phyloP scores from a whole-genome alignment of 2,329 filamentous ascomycete species.

The Monosporascus ibericus region DNA sequence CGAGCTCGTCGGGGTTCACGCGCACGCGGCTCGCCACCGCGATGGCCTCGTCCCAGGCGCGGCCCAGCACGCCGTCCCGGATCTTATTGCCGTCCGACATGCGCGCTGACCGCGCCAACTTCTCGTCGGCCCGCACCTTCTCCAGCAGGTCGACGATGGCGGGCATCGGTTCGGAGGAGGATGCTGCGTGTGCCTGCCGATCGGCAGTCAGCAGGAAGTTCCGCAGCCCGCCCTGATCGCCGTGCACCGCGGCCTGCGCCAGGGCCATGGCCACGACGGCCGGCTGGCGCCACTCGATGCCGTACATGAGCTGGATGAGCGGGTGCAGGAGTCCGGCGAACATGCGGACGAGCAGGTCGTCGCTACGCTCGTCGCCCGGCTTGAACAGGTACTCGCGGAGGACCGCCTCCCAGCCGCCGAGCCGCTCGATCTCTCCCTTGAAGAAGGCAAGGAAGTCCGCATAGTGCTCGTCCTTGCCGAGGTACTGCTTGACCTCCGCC shows the following conservation, averaged over 20 bases:
- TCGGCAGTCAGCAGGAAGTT: slow-evolving; percentile 50
- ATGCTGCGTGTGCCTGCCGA: slow-evolving; percentile 22
- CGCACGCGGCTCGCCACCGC: slow-evolving; percentile 52
- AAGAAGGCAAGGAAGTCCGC: slow-evolving; percentile 73
- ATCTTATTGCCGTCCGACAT: slow-evolving; percentile 56
- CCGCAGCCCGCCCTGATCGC: slow-evolving; percentile 47
- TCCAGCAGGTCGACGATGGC: slow-evolving; percentile 56
- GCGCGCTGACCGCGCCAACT: slow-evolving; percentile 47
- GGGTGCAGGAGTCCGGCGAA: slow-evolving; percentile 71
- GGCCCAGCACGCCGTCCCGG: slow-evolving; percentile 59
- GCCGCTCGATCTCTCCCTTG: slow-evolving; percentile 60
- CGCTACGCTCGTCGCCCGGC: slow-evolving; percentile 50
- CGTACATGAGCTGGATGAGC: slow-evolving; percentile 79
- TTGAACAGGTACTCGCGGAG: slow-evolving; percentile 65
- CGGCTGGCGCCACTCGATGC: slow-evolving; percentile 75
- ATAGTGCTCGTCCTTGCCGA: slow-evolving; percentile 61
- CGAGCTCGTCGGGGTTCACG: slow-evolving; percentile 50
- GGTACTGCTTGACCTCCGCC: slow-evolving; percentile 46
- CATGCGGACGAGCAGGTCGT: slow-evolving; percentile 64
- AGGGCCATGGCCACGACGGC: slow-evolving; percentile 75
- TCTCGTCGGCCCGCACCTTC: slow-evolving; percentile 49
- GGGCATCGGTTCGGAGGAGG: slow-evolving; percentile 25
- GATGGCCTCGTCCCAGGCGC: slow-evolving; percentile 59
- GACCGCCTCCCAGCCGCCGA: slow-evolving; percentile 56
- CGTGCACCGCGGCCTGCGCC: slow-evolving; percentile 65